Evolutionary conservation across 345 rosid species (phyloP).

Genomic region (Acer campestre): DNA sequence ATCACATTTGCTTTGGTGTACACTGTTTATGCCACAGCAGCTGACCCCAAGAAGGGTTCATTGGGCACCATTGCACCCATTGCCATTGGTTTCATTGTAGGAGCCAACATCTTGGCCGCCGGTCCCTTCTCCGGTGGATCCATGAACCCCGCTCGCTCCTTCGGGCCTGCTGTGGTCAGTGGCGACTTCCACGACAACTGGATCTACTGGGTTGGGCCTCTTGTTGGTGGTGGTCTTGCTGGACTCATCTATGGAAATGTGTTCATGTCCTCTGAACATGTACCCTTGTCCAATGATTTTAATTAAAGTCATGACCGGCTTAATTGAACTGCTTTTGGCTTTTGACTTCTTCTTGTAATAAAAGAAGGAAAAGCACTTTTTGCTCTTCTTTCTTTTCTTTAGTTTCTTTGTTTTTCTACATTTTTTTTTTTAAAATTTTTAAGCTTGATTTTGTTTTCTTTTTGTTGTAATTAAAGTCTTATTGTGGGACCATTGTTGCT

Average conservation of each 20-base stretch:
- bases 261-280: constrained; percentile 59
- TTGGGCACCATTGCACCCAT: constrained; percentile 88
- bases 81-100: constrained; percentile 91
- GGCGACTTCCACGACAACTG: constrained; percentile 85
- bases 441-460: neutral
- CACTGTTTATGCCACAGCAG: constrained; percentile 95
- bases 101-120: constrained; percentile 92
- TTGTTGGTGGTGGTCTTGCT: constrained; percentile 85
- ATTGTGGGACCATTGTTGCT: constrained; percentile 14
- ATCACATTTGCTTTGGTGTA: constrained; percentile 89
- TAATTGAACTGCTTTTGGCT: neutral
- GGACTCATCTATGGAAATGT: constrained; percentile 73
- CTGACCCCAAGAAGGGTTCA: constrained; percentile 93
- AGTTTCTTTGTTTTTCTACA: neutral
- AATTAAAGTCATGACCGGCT: neutral
- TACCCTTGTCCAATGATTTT: constrained; percentile 54
- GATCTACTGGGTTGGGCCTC: constrained; percentile 94
- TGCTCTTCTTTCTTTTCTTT: constrained; percentile 18
- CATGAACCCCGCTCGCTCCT: constrained; percentile 97
- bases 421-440: neutral
- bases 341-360: constrained; percentile 3
- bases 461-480: constrained; percentile 19
- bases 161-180: constrained; percentile 88
- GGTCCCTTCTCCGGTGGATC: constrained; percentile 98
- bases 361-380: neutral